Percentiles rank a stretch among this genome's conserved stretches.
Conservation (phyloP, 768 basidiomycete genomes). For the Mycena amicta region DNA sequence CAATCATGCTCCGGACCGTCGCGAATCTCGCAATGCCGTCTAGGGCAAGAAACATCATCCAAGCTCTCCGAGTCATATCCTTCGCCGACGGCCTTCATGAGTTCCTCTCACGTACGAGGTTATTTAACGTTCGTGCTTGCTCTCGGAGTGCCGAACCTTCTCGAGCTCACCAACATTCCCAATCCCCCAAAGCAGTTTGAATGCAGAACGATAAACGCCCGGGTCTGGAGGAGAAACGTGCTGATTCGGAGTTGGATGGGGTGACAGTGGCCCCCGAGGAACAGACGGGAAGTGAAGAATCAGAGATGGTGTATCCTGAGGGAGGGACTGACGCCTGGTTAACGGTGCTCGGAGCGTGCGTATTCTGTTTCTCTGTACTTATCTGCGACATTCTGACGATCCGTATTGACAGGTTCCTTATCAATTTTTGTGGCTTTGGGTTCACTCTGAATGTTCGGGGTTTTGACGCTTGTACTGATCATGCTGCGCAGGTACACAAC, state of each 20-base stretch:
- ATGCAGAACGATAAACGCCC: not conserved
- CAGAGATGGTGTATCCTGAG: constrained; percentile 6
- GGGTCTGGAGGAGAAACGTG: not conserved
- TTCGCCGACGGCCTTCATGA: not conserved
- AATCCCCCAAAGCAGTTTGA: no score
- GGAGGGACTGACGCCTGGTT: constrained; percentile 15
- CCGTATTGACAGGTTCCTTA: constrained; percentile 30
- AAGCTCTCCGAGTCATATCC: not conserved
- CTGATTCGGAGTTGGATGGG: not conserved
- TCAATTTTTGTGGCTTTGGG: constrained; percentile 47
- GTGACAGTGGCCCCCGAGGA: not conserved
- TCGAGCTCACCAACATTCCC: not conserved
- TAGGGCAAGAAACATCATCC: no score
- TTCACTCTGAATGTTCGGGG: constrained; percentile 13
- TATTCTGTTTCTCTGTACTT: not conserved
- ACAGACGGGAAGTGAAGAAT: not conserved
- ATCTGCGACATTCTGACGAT: not conserved
- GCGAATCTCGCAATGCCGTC: not conserved
- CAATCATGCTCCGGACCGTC: not conserved
- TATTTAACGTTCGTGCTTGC: not conserved
- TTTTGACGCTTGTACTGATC: not conserved
- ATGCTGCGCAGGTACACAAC: constrained; percentile 38
- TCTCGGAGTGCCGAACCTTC: not conserved
- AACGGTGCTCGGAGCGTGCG: constrained; percentile 18
- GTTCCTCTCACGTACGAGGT: not conserved